Percentiles rank a stretch among this genome's conserved stretches.
These are phyloP conservation scores for Gracilaria domingensis DNA, from an alignment of 23 red algal species.

Conservation along the genomic window DNA sequence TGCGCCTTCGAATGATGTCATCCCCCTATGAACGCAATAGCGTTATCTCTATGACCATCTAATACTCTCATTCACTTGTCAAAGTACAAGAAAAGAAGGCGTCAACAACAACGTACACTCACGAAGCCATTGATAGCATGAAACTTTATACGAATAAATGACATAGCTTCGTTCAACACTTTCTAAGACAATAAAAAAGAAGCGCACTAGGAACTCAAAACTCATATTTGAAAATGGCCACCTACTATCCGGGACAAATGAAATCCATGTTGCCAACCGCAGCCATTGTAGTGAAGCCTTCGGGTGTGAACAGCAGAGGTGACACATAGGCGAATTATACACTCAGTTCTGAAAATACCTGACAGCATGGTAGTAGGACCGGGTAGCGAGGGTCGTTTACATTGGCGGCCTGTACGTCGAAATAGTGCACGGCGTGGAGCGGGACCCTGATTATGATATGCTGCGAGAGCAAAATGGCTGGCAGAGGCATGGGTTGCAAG, in stretches of 20 bases:
- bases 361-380: not conserved
- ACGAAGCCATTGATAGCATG: not conserved
- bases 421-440: conserved; percentile 11
- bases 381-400: conserved; percentile 8
- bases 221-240: conserved; percentile 11
- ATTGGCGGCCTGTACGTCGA: conserved; percentile 44
- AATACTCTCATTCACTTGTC: not conserved
- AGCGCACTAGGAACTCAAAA: conserved; percentile 7
- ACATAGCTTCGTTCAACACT: not conserved
- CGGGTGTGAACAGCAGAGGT: conserved; percentile 2
- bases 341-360: conserved; percentile 1
- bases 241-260: not conserved
- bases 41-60: too few relatives aligned
- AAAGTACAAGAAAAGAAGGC: not conserved
- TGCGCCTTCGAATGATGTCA: not conserved
- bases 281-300: not conserved
- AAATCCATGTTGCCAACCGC: not conserved
- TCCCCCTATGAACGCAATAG: too few relatives aligned
- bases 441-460: not conserved
- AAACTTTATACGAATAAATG: not conserved
- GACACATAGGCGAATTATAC: conserved; percentile 2
- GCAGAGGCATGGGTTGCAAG: not conserved
- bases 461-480: not conserved
- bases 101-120: not conserved
- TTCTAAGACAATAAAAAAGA: not conserved